Evolutionary conservation across 805 yeast species (phyloP).

Genomic region (Sugiyamaella marilandica): DNA sequence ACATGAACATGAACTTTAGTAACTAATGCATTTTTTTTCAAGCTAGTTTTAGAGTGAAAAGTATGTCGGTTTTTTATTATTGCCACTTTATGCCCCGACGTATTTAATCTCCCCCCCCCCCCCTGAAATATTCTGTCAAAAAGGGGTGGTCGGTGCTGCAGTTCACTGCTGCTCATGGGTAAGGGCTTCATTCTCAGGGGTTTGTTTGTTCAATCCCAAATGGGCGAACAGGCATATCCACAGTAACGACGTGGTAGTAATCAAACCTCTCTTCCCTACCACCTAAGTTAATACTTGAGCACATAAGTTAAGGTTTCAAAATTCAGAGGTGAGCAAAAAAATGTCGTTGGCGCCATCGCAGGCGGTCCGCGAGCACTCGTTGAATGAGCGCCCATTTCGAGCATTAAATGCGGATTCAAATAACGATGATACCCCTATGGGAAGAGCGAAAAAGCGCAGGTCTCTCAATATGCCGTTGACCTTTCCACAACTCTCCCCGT

Average conservation of each 20-base stretch:
- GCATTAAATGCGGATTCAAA: neutral
- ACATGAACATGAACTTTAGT: too few species aligned
- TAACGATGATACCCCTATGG: neutral
- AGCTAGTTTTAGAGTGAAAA: too few species aligned
- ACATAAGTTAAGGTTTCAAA: too few species aligned
- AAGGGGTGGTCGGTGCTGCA: too few species aligned
- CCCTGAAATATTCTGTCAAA: too few species aligned
- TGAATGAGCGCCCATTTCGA: neutral
- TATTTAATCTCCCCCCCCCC: too few species aligned
- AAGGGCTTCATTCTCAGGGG: neutral
- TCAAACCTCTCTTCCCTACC: neutral
- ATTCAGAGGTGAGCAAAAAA: too few species aligned
- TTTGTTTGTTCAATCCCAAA: neutral
- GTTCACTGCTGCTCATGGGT: neutral
- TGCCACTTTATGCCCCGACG: too few species aligned
- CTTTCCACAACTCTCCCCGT: slow-evolving; percentile 1
- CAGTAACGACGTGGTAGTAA: neutral
- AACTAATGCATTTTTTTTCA: too few species aligned
- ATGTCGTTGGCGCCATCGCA: neutral
- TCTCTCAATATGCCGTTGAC: slow-evolving; percentile 15
- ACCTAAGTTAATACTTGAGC: too few species aligned
- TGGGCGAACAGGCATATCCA: neutral
- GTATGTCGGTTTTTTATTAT: too few species aligned
- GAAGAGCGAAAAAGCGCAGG: slow-evolving; percentile 13
- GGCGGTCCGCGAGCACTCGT: neutral